Conservation (phyloP, 2,329 filamentous ascomycete genomes). For the Tolypocladium amazonense region DNA sequence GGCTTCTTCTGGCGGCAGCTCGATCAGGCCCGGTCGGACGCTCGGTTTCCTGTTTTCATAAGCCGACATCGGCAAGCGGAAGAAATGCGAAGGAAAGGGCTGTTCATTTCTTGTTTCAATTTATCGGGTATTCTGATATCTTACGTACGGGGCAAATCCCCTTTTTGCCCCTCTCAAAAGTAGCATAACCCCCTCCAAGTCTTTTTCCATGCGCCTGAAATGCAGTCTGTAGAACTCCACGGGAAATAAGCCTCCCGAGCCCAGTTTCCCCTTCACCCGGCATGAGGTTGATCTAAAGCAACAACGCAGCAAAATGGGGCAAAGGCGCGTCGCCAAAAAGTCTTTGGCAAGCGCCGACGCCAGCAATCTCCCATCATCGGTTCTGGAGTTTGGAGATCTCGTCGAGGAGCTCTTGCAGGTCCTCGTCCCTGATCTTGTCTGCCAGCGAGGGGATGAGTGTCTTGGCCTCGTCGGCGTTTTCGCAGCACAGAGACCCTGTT, state of each 20-base stretch:
- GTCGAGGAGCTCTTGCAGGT: slow-evolving; percentile 77
- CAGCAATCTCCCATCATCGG: slow-evolving; percentile 11
- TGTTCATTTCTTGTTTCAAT: background rate
- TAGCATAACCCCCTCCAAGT: background rate
- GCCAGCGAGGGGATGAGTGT: slow-evolving; percentile 83
- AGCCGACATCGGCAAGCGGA: background rate
- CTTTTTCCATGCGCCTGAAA: slow-evolving; percentile 1
- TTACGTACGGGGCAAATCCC: background rate
- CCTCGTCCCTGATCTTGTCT: slow-evolving; percentile 84
- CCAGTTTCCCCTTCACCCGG: background rate
- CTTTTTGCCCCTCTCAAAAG: background rate
- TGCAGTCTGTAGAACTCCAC: background rate
- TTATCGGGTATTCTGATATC: slow-evolving; percentile 1
- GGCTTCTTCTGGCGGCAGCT: background rate
- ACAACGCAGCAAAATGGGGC: background rate
- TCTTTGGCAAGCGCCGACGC: background rate
- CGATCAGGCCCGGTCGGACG: background rate
- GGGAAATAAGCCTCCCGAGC: background rate
- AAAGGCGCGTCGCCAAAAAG: background rate
- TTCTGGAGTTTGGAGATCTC: slow-evolving; percentile 74
- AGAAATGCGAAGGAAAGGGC: background rate
- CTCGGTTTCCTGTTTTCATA: background rate
- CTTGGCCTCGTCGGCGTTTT: slow-evolving; percentile 89
- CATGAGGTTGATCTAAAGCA: background rate
- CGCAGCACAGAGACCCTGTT: slow-evolving; percentile 80